Evolutionary conservation across 1,284 basidiomycete species (phyloP), one percentile per base, ranked within the genome.

Genomic region (Sanghuangporus baumii): DNA sequence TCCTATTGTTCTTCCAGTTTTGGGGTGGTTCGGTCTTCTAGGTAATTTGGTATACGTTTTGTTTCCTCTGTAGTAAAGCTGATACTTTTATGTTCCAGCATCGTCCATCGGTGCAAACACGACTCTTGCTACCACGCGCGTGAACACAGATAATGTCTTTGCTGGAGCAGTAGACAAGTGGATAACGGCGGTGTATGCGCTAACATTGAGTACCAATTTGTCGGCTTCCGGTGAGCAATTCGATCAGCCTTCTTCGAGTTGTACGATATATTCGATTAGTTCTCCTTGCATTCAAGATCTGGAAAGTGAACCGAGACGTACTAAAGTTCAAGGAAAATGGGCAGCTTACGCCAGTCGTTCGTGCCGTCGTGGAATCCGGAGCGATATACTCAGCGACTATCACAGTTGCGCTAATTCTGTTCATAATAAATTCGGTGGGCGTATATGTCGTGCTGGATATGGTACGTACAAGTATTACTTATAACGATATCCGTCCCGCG

Each of bases 361-460:
- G 74, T 36, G 71, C 77, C 23, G 71, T 78, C 38, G 67, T 79
- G 38, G 78, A 78, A 65, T 76, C 76, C n/a, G 76, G 78, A 18
- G 72, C 74, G 6, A 73, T 78, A 34, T 78, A 78, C 65, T 76
- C 73, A 2, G 70, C 26, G 48, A 51, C 48, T 34, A 51, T 77
- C n/a, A 66, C 74, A 23, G 66, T 68, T 8, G 67, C 78, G n/a
- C 69, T 78, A 7, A 69, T 75, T n/a, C 65, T 75, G 14, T 78
- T 75, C 66, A 67, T 73, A 56, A 65, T 66, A 6, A 67, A 71
- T 34, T 74, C 72, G 6, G 76, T 72, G 69, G 72, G 73, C 55
- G 75, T 76, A 58, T 78, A 76, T 60, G 69, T 78, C 18, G 57
- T 76, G n/a, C 65, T 78, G 6, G 76, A 78, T 64, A 71, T 74